Evolutionary conservation across 306 rosid genomes (phyloP).

Genomic region (Dryas alaskensis): DNA sequence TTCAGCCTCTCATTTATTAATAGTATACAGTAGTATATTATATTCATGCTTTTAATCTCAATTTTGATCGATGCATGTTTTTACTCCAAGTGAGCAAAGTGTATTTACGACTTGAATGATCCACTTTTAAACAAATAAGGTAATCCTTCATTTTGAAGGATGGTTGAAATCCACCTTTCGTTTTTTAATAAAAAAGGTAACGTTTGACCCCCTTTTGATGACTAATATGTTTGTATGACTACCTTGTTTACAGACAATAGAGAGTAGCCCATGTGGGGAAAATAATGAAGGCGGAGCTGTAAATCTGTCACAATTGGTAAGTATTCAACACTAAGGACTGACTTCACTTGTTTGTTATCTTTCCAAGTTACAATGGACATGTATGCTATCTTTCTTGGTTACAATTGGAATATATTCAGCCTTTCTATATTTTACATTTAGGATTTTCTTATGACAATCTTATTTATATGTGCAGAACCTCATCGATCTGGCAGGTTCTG

Average conservation of each 20-base stretch:
- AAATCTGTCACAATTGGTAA: conserved; percentile 92
- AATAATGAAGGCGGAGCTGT: conserved; percentile 89
- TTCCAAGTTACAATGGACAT: conserved; percentile 21
- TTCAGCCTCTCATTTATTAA: no score
- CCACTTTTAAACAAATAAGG: neutral
- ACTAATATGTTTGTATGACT: conserved; percentile 12
- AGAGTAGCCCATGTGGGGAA: conserved; percentile 92
- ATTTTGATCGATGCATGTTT: no score
- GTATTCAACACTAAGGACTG: conserved; percentile 10
- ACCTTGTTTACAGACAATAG: conserved; percentile 69
- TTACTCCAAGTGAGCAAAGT: no score
- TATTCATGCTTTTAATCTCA: no score
- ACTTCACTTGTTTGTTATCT: conserved; percentile 20
- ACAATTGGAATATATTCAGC: conserved; percentile 16
- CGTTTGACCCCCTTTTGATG: neutral
- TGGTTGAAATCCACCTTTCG: neutral
- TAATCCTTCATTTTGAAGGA: conserved; percentile 3
- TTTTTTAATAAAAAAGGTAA: neutral
- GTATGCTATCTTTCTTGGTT: conserved; percentile 24
- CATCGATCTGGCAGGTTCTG: conserved; percentile 99
- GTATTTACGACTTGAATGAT: no score
- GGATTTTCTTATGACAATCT: conserved; percentile 35
- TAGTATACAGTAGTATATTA: no score
- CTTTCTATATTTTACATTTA: conserved; percentile 18
- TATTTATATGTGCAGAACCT: conserved; percentile 89